A percentile compares a stretch with the other conserved stretches of the same genome.
Evolutionary conservation across 2,329 filamentous ascomycete species (phyloP).

Genomic region (Paecilomyces niveus): DNA sequence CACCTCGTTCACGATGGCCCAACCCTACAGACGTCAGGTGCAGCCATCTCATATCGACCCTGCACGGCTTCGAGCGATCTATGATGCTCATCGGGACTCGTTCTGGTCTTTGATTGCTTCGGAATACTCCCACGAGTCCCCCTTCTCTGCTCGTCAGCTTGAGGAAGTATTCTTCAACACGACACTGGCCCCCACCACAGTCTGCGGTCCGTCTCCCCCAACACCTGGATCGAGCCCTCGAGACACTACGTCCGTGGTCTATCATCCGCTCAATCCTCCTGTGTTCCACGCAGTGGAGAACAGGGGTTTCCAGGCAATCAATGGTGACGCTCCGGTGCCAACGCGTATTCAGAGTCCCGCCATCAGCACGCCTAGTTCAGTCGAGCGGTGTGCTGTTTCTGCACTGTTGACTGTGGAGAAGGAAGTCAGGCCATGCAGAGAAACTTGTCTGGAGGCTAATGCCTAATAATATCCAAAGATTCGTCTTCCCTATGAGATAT

Average conservation of each 20-base stretch:
- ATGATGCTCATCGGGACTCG: constrained; percentile 59
- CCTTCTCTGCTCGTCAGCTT: constrained; percentile 11
- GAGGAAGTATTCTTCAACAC: constrained; percentile 15
- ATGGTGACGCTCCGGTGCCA: constrained; percentile 1
- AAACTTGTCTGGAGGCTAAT: background rate
- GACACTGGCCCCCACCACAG: constrained; percentile 1
- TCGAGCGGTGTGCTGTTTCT: constrained; percentile 17
- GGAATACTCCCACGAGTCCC: constrained; percentile 48
- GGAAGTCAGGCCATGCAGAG: constrained; percentile 9
- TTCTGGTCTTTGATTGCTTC: constrained; percentile 69
- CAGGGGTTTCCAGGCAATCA: constrained; percentile 12
- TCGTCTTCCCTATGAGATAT: background rate
- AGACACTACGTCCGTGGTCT: constrained; percentile 6
- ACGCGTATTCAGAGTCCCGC: constrained; percentile 1
- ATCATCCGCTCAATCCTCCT: constrained; percentile 2
- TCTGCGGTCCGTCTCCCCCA: constrained; percentile 11
- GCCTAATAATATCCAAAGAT: background rate
- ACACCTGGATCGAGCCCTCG: constrained; percentile 15
- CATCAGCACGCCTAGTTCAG: constrained; percentile 5
- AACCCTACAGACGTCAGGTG: constrained; percentile 32
- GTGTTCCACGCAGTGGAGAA: background rate
- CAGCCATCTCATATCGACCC: constrained; percentile 47
- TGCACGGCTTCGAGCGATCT: constrained; percentile 61
- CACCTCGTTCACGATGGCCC: constrained; percentile 36
- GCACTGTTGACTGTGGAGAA: constrained; percentile 14